Evolutionary conservation across 306 rosid genomes (phyloP).

Genomic region (Pachyrhizus erosus): DNA sequence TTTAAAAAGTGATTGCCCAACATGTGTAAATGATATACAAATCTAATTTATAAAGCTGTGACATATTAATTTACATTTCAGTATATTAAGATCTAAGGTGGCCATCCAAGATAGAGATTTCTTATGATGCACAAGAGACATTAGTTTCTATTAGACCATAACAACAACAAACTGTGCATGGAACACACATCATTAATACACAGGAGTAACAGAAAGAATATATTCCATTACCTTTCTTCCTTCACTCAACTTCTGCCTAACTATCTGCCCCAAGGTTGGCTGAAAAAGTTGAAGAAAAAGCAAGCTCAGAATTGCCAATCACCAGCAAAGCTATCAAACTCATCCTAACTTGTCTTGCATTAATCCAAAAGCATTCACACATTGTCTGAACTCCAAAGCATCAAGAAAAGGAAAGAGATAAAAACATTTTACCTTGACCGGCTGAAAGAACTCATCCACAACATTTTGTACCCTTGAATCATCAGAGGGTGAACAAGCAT

Average conservation of each 20-base stretch:
- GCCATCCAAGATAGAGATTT: neutral
- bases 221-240: conserved; percentile 85
- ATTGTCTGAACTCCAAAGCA: conserved; percentile 24
- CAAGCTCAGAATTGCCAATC: conserved; percentile 41
- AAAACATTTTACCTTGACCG: conserved; percentile 63
- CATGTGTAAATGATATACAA: neutral
- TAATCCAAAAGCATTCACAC: conserved; percentile 1
- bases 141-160: neutral
- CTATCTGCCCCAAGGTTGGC: conserved; percentile 93
- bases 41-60: neutral
- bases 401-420: neutral
- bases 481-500: conserved; percentile 55
- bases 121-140: neutral
- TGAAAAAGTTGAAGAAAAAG: conserved; percentile 49
- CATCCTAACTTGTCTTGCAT: neutral
- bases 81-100: neutral
- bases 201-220: conserved; percentile 10
- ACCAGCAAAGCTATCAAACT: conserved; percentile 25
- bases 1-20: neutral
- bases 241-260: conserved; percentile 88
- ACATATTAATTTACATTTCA: neutral
- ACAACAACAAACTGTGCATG: neutral
- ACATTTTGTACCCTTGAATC: conserved; percentile 76
- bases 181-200: neutral
- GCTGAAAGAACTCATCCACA: conserved; percentile 79